Base-by-base conservation (phyloP, 805 yeast genomes). In the Saccharomyces jurei region DNA sequence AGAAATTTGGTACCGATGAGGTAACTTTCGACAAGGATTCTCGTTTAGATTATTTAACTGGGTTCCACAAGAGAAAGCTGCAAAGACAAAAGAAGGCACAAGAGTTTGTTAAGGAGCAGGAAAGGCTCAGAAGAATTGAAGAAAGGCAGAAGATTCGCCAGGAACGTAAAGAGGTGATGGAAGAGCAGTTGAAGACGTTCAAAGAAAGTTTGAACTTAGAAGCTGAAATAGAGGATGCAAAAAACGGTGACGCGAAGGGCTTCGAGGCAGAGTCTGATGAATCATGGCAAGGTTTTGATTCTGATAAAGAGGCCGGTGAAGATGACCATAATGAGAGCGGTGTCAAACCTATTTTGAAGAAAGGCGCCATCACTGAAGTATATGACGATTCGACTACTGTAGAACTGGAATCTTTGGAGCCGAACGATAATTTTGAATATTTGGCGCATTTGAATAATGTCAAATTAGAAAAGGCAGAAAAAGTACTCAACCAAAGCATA, bases 41-140 rank as follows among this genome's bases (percentile, higher is more conserved):
- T n/a, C 74, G 97, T 67, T 72, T 77, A 69, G 96, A 92, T 57
- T 92, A 83, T 69, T 74, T 92, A 60, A 92, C 97, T 2, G 99
- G 99, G 46, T 92, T 92, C 70, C 98, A 94, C 71, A 92, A 92
- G 73, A 81, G 99, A 65, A 92, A 92, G 68, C 68, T 92, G 17
- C 87, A 87, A 65, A 80, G 98, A 69, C 87, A 87, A 72, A 91
- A 89, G 73, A 83, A 85, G 59, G 98, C 97, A 0, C 83, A 81
- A 60, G 88, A 81, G 56, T 83, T 77, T 63, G 81, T 80, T 51
- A 83, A 85, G 61, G 96, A 91, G 66, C 87, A 85, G 66, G 94
- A 86, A 4, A 77, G 91, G 54, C 73, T 81, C 59, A 83, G 82
- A 1, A 81, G 81, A 62, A 76, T 89, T 10, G 95, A 86, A 60